A percentile compares a stretch with the other conserved stretches of the same genome.
Evolutionary conservation across 305 asterid species (phyloP).

Genomic region (Galium porrigens): DNA sequence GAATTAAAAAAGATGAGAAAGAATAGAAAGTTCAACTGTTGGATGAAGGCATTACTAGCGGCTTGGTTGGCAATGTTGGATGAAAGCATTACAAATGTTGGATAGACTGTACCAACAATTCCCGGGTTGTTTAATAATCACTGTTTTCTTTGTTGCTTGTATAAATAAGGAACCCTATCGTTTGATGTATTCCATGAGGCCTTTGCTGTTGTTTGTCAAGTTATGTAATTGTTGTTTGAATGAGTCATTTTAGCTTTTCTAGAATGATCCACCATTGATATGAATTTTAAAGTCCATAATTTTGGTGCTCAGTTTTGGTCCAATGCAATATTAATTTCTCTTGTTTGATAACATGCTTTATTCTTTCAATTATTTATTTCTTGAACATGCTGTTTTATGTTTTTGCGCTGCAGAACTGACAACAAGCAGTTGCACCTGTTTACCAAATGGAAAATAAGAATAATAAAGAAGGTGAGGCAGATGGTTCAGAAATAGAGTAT

Average conservation of each 20-base stretch:
- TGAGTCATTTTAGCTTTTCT: background rate
- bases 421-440: background rate
- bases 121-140: no score
- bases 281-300: background rate
- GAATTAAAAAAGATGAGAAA: no score
- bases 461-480: constrained; percentile 5
- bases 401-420: constrained; percentile 1
- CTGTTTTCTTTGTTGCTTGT: no score
- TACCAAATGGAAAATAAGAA: constrained; percentile 9
- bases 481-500: constrained; percentile 45
- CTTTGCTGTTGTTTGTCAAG: background rate
- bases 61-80: no score
- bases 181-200: background rate
- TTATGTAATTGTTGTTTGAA: background rate
- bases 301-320: background rate
- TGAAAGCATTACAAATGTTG: no score
- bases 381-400: background rate
- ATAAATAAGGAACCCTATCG: no score
- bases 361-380: background rate
- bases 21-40: no score
- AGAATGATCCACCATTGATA: background rate
- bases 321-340: background rate
- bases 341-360: background rate
- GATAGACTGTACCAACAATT: no score
- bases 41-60: no score